Evolutionary conservation across 176 grass and related monocot genomes (phyloP).

Genomic region (Tillandsia fasciculata): DNA sequence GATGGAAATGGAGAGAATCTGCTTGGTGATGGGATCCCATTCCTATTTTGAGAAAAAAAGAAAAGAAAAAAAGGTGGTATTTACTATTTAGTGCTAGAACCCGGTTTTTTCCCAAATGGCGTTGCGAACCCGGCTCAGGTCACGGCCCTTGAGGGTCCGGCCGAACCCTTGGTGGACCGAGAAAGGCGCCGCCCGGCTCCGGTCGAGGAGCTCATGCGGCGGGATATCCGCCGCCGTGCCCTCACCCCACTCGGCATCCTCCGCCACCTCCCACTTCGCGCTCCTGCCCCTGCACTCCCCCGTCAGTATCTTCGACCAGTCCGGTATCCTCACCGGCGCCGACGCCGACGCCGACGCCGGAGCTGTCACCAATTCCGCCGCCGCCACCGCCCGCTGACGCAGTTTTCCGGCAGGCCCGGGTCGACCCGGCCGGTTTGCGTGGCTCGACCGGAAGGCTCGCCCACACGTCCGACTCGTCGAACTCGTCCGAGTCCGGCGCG

Average conservation of each 20-base stretch:
- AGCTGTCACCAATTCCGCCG: background rate
- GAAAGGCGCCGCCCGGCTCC: constrained; percentile 43
- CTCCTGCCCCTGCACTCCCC: constrained; percentile 34
- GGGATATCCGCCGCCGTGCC: constrained; percentile 29
- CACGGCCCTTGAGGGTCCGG: constrained; percentile 83
- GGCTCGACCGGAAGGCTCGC: background rate
- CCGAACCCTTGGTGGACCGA: constrained; percentile 93
- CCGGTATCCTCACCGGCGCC: constrained; percentile 72
- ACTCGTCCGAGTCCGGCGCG: constrained; percentile 35
- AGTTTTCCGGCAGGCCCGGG: constrained; percentile 19
- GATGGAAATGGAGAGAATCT: no score
- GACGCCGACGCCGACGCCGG: constrained; percentile 58
- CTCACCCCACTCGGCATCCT: constrained; percentile 21
- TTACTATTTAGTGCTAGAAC: constrained; percentile 54
- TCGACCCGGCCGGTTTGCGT: background rate
- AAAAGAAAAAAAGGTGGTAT: no score
- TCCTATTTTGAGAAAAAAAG: no score
- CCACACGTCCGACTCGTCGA: constrained; percentile 85
- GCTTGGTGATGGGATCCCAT: no score
- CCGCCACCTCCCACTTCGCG: constrained; percentile 25
- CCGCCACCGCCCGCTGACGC: background rate
- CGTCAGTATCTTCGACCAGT: constrained; percentile 86
- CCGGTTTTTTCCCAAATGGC: constrained; percentile 94
- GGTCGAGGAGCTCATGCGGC: constrained; percentile 75
- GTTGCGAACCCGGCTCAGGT: constrained; percentile 82